Conservation (phyloP, 805 yeast genomes). For the Kuraishia borneana region DNA sequence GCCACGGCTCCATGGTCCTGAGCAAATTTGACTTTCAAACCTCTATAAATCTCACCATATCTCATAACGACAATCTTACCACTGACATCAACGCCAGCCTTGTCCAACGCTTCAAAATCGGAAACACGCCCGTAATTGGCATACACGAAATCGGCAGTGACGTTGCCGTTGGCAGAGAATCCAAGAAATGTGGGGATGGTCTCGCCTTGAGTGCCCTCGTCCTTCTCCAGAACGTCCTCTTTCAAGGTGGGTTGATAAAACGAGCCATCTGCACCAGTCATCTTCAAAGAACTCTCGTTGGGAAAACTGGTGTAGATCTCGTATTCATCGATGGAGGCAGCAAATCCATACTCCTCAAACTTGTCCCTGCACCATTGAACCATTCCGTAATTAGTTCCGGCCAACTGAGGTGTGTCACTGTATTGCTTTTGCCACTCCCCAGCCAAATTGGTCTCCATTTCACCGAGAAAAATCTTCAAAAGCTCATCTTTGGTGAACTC, state of each 20-base stretch:
- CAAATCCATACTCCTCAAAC: conserved; percentile 50
- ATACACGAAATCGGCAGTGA: conserved; percentile 43
- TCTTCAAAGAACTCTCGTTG: conserved; percentile 28
- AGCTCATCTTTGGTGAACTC: conserved; percentile 4
- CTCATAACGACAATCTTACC: conserved; percentile 48
- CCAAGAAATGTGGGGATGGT: conserved; percentile 59
- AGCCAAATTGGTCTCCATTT: conserved; percentile 25
- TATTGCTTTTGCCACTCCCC: conserved; percentile 44
- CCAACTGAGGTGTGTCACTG: conserved; percentile 44
- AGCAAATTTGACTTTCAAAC: conserved; percentile 59
- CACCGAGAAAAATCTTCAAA: conserved; percentile 9
- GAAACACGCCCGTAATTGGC: conserved; percentile 48
- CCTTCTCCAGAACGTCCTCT: conserved; percentile 33
- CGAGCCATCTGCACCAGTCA: conserved; percentile 22
- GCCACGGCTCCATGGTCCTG: conserved; percentile 54
- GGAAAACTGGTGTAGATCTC: conserved; percentile 47
- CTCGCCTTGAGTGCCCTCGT: conserved; percentile 28
- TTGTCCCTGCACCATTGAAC: conserved; percentile 50
- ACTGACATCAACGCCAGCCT: conserved; percentile 13
- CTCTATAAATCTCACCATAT: conserved; percentile 51
- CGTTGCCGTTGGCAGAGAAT: conserved; percentile 58
- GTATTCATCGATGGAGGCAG: conserved; percentile 40
- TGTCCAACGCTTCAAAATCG: conserved; percentile 35
- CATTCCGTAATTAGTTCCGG: conserved; percentile 32
- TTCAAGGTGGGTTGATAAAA: conserved; percentile 41